These are phyloP conservation scores for Coemansia sp. DNA, from an alignment of 192 early-diverging fungal genomes.

Conservation along the genomic window DNA sequence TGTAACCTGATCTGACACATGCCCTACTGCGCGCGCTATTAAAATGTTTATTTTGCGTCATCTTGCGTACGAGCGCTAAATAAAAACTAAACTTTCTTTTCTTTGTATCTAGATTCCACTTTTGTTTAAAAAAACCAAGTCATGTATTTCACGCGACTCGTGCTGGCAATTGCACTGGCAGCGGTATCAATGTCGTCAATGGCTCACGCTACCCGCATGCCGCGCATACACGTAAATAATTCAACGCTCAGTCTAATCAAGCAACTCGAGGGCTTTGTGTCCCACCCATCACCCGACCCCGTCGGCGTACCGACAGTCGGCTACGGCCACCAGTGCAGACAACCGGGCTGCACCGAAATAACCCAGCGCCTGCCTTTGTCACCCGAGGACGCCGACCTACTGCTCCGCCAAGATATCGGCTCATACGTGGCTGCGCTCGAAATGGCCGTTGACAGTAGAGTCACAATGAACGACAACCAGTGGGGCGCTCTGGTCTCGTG, in stretches of 20 bases:
- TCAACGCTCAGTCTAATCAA: conserved; percentile 31
- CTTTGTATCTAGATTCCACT: not conserved
- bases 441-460: not conserved
- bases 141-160: no score
- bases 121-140: not conserved
- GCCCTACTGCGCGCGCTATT: no score
- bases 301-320: conserved; percentile 42
- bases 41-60: no score
- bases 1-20: no score
- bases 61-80: no score
- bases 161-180: not conserved
- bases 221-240: conserved; percentile 8
- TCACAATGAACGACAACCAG: conserved; percentile 30
- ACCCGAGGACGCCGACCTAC: conserved; percentile 11
- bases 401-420: conserved; percentile 32
- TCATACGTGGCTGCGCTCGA: conserved; percentile 12
- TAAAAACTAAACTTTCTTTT: not conserved
- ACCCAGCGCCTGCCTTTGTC: conserved; percentile 13
- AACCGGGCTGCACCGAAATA: conserved; percentile 20
- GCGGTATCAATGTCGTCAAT: not conserved
- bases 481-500: conserved; percentile 37
- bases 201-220: not conserved
- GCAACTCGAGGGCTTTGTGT: conserved; percentile 35
- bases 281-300: conserved; percentile 29
- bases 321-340: conserved; percentile 44